phyloP scores from a whole-genome alignment of 805 yeast genomes.

The Wickerhamiella allomyrinae region DNA sequence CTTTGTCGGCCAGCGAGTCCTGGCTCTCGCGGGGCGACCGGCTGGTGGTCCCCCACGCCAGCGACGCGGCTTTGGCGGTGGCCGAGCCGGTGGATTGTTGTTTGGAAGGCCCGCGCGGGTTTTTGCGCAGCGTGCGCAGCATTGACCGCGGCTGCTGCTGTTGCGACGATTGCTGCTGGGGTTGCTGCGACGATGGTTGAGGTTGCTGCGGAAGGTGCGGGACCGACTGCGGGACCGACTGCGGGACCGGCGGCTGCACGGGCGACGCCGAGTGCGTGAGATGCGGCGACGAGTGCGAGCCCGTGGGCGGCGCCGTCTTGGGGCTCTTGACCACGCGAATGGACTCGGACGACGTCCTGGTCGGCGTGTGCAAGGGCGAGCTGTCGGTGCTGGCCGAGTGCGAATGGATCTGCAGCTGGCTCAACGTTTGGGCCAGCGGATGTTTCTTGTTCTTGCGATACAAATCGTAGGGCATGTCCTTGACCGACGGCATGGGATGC shows the following conservation, averaged over 20 bases:
- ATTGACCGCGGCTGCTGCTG: constrained; percentile 5
- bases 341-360: background rate
- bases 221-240: background rate
- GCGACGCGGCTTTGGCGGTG: constrained; percentile 14
- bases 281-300: background rate
- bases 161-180: background rate
- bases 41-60: constrained; percentile 14
- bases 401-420: constrained; percentile 1
- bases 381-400: background rate
- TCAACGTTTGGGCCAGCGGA: background rate
- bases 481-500: constrained; percentile 12
- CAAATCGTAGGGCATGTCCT: constrained; percentile 18
- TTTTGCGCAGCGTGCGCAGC: constrained; percentile 14
- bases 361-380: background rate
- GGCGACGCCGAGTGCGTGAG: background rate
- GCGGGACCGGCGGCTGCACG: background rate
- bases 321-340: background rate
- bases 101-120: background rate
- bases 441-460: constrained; percentile 6
- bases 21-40: background rate
- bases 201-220: constrained; percentile 4
- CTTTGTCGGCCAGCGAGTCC: background rate
- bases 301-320: background rate
- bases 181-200: constrained; percentile 1
- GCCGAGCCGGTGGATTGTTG: constrained; percentile 9